Conservation (phyloP, 2,329 filamentous ascomycete genomes). For the Cryphonectria nitschkei region DNA sequence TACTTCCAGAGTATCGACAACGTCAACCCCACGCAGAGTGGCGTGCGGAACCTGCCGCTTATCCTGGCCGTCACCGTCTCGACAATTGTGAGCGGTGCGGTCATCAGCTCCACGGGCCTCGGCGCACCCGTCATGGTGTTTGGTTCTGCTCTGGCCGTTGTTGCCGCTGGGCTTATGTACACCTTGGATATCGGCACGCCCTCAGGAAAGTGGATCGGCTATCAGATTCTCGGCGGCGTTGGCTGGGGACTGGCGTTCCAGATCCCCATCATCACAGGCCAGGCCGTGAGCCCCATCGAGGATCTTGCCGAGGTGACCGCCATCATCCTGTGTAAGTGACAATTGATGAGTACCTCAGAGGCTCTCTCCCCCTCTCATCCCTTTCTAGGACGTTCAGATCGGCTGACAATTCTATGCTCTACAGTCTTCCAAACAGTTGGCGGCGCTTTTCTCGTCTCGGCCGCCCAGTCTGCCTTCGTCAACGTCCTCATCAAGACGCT, state of each 20-base stretch:
- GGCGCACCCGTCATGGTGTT: slow-evolving; percentile 43
- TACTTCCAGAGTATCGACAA: slow-evolving; percentile 56
- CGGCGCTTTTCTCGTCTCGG: slow-evolving; percentile 51
- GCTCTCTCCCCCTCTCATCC: background rate
- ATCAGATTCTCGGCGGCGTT: slow-evolving; percentile 51
- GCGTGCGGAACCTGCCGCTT: slow-evolving; percentile 46
- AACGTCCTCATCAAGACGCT: slow-evolving; percentile 40
- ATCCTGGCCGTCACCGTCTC: slow-evolving; percentile 44
- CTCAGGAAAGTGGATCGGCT: slow-evolving; percentile 49
- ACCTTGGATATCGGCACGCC: slow-evolving; percentile 41
- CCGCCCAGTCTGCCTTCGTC: slow-evolving; percentile 45
- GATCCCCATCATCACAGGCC: slow-evolving; percentile 46
- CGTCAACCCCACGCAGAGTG: slow-evolving; percentile 41
- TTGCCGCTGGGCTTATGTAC: slow-evolving; percentile 43
- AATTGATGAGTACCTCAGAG: background rate
- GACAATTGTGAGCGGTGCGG: slow-evolving; percentile 40
- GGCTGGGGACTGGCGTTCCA: slow-evolving; percentile 51
- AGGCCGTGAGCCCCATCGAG: slow-evolving; percentile 36
- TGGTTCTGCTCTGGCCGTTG: slow-evolving; percentile 41
- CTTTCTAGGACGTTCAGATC: slow-evolving; percentile 24
- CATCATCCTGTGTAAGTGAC: slow-evolving; percentile 37
- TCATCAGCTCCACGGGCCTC: slow-evolving; percentile 39
- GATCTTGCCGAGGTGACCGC: slow-evolving; percentile 47
- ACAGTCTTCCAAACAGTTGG: slow-evolving; percentile 49
- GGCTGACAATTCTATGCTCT: slow-evolving; percentile 28